Base-by-base conservation (phyloP, 2,329 filamentous ascomycete genomes). In the Aquanectria penicillioides region DNA sequence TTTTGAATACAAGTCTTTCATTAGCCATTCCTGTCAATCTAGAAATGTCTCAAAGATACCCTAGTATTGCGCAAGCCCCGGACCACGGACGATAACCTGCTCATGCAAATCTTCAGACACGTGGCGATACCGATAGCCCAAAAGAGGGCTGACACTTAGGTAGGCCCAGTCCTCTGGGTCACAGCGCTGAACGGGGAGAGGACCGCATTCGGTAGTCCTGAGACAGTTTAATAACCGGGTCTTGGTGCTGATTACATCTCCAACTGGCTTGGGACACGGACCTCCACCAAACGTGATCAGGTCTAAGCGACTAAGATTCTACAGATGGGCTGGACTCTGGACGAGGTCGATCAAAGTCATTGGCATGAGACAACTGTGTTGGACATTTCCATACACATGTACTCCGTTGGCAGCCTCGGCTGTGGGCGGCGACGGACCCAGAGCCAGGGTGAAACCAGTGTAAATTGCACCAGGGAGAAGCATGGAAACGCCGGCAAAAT, bases 41-140 rank as follows among this genome's bases (percentile, higher is more conserved):
- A 78, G 79, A 43, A 78, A 80, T 2, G 77, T 75, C 29, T 71
- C 68, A 55, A 83, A 83, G 13, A 79, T 61, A 3, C 72, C 71
- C 44, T 79, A 74, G 15, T 69, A 69, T 1, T 25, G 50, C 3
- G 62, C 31, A 1, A 66, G 62, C n/a, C 67, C 40, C 3, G 68
- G 61, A 1, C 73, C 65, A 2, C 71, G 69, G 2, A 72, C 64
- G 9, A 76, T 65, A 17, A 75, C 64, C 15, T 74, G 68, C 48
- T 78, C 72, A 53, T 75, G 74, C 10, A 77, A 46, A 8, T 69
- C 65, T 1, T 65, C 62, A 2, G 53, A 58, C 11, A 61, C 33
- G 9, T 46, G 59, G 11, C 66, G 62, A 41, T 59, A 69, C 61
- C 41, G 70, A n/a, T 73, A 49, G 3, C 62, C 62, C 3, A 65